phyloP scores from a whole-genome alignment of 1,284 basidiomycete genomes.

The Cutaneotrichosporon daszewskae region DNA sequence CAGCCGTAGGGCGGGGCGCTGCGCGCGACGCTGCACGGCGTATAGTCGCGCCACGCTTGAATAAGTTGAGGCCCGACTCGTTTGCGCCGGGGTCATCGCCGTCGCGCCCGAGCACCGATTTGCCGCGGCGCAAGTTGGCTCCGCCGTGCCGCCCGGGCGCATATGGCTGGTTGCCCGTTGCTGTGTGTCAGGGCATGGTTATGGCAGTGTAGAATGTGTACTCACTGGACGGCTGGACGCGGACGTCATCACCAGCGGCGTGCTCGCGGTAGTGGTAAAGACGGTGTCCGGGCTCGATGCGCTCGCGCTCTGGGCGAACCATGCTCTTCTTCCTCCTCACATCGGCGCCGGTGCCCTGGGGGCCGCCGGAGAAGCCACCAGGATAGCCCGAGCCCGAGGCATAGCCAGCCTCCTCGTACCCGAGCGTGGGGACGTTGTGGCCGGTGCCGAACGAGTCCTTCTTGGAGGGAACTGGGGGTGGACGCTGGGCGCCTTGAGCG shows the following conservation, averaged over 20 bases:
- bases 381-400: too few species aligned
- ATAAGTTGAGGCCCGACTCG: slow-evolving; percentile 78
- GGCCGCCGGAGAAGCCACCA: slow-evolving; percentile 31
- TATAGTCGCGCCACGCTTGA: slow-evolving; percentile 73
- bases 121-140: slow-evolving; percentile 65
- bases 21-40: slow-evolving; percentile 60
- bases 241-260: slow-evolving; percentile 72
- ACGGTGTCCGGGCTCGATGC: slow-evolving; percentile 90
- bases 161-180: slow-evolving; percentile 76
- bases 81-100: slow-evolving; percentile 78
- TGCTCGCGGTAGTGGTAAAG: slow-evolving; percentile 93
- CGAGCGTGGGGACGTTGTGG: slow-evolving; percentile 15
- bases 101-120: slow-evolving; percentile 78
- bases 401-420: slow-evolving; percentile 34
- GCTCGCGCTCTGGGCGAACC: slow-evolving; percentile 88
- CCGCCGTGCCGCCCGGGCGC: slow-evolving; percentile 37
- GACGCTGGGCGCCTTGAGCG: slow-evolving; percentile 12
- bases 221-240: slow-evolving; percentile 73
- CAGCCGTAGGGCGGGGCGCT: slow-evolving; percentile 32
- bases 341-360: slow-evolving; percentile 43
- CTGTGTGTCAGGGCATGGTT: slow-evolving; percentile 45
- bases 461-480: slow-evolving; percentile 32
- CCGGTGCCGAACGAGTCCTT: slow-evolving; percentile 17
- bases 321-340: slow-evolving; percentile 83
- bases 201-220: slow-evolving; percentile 21